Percentiles rank a stretch among this genome's conserved stretches.
Evolutionary conservation across 345 rosid species (phyloP).

Genomic region (Moricandia moricandioides): DNA sequence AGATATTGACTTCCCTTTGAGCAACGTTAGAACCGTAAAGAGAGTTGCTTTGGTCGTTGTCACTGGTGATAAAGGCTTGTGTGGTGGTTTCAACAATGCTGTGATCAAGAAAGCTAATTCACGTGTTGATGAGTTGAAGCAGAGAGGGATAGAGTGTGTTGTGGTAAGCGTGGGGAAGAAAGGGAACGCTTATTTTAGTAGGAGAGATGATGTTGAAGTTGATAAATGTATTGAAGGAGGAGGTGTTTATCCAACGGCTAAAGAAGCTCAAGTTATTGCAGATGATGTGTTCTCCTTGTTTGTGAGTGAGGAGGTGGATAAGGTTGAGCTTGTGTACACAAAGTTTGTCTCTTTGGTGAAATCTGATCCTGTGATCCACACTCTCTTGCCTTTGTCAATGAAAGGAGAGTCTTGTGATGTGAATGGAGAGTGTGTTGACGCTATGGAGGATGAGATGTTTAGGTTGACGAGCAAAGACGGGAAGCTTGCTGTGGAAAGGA

Average conservation of each 20-base stretch:
- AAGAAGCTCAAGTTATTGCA: slow-evolving; percentile 82
- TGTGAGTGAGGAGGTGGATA: slow-evolving; percentile 77
- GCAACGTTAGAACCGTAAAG: slow-evolving; percentile 61
- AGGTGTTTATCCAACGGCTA: slow-evolving; percentile 60
- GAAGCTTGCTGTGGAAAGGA: slow-evolving; percentile 63
- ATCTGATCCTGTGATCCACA: slow-evolving; percentile 71
- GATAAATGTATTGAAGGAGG: slow-evolving; percentile 54
- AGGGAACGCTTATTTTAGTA: slow-evolving; percentile 71
- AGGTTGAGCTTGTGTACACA: slow-evolving; percentile 75
- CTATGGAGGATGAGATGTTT: slow-evolving; percentile 76
- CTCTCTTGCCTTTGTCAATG: slow-evolving; percentile 57
- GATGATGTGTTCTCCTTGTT: slow-evolving; percentile 77
- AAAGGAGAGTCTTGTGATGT: slow-evolving; percentile 61
- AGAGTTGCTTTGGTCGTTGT: slow-evolving; percentile 72
- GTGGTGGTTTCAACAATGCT: slow-evolving; percentile 80
- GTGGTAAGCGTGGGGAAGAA: slow-evolving; percentile 78
- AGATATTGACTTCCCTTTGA: slow-evolving; percentile 69
- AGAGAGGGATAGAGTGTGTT: slow-evolving; percentile 54
- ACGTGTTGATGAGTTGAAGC: slow-evolving; percentile 56
- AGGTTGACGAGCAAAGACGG: slow-evolving; percentile 77
- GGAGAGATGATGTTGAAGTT: slow-evolving; percentile 46
- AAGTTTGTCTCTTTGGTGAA: slow-evolving; percentile 78
- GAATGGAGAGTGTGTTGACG: slow-evolving; percentile 69
- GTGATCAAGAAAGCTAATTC: slow-evolving; percentile 57
- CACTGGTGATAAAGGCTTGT: slow-evolving; percentile 68